These are phyloP conservation scores for Mortierella sp. DNA, from an alignment of 371 early-diverging fungal genomes.

Conservation along the genomic window DNA sequence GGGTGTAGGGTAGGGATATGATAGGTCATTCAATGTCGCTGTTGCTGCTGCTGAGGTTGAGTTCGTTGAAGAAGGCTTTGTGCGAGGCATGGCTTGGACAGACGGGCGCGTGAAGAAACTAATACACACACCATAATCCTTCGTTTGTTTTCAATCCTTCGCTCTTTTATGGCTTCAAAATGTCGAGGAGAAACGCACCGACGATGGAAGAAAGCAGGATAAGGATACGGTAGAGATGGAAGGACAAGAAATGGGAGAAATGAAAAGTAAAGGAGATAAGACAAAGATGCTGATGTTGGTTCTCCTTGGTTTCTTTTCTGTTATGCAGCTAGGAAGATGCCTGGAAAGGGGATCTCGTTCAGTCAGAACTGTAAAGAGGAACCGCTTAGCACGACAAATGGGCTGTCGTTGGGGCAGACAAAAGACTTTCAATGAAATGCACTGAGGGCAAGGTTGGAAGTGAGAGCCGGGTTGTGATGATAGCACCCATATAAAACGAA, in stretches of 20 bases:
- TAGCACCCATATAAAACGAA: slow-evolving; percentile 33
- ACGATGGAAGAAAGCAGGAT: neutral
- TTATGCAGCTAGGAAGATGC: neutral
- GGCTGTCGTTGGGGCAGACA: slow-evolving; percentile 12
- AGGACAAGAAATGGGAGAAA: slow-evolving; percentile 8
- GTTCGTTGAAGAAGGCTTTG: slow-evolving; percentile 19
- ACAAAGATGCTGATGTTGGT: neutral
- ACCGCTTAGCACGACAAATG: slow-evolving; percentile 1
- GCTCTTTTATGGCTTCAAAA: neutral
- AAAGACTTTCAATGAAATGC: slow-evolving; percentile 8
- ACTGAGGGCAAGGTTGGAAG: slow-evolving; percentile 14
- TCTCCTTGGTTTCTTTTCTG: slow-evolving; percentile 5
- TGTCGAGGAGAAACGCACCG: neutral
- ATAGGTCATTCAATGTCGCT: slow-evolving; percentile 29
- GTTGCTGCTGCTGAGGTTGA: slow-evolving; percentile 24
- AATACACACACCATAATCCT: slow-evolving; percentile 40
- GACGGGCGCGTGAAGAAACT: slow-evolving; percentile 19
- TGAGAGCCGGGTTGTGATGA: slow-evolving; percentile 10
- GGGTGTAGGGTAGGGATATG: slow-evolving; percentile 35
- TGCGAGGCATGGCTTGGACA: slow-evolving; percentile 41
- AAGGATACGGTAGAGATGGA: slow-evolving; percentile 8
- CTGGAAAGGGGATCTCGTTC: slow-evolving; percentile 4
- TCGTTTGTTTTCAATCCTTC: neutral
- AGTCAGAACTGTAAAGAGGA: slow-evolving; percentile 6
- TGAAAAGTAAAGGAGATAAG: neutral